Conservation (phyloP, 768 basidiomycete genomes). For the Lactarius hatsudake region DNA sequence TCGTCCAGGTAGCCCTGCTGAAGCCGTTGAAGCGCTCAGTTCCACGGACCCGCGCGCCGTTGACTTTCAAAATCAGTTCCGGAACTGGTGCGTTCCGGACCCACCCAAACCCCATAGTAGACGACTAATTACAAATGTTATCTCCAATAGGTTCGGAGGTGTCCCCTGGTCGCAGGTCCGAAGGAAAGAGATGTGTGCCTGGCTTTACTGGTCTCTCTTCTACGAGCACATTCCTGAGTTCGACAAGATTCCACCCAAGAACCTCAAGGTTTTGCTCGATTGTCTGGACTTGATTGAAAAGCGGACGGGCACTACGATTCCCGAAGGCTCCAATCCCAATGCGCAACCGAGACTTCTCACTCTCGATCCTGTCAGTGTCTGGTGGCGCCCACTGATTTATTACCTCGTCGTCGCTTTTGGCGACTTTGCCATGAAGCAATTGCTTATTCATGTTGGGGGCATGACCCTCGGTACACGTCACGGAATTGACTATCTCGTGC, state of each 20-base stretch:
- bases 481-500: constrained; percentile 79
- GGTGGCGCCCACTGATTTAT: constrained; percentile 64
- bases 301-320: constrained; percentile 63
- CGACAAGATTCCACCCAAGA: constrained; percentile 45
- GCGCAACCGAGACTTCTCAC: constrained; percentile 65
- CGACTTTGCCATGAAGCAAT: constrained; percentile 48
- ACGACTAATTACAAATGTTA: not conserved
- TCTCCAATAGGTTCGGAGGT: constrained; percentile 62
- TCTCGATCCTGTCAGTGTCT: constrained; percentile 70
- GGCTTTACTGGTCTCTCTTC: constrained; percentile 85
- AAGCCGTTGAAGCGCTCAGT: constrained; percentile 55
- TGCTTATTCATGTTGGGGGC: constrained; percentile 43
- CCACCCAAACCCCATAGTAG: not conserved
- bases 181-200: constrained; percentile 58
- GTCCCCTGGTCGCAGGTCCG: constrained; percentile 72
- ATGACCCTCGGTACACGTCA: constrained; percentile 49
- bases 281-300: constrained; percentile 64
- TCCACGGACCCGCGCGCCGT: constrained; percentile 65
- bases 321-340: constrained; percentile 54
- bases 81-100: constrained; percentile 45
- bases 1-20: constrained; percentile 60
- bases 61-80: constrained; percentile 65
- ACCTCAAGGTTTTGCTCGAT: constrained; percentile 52
- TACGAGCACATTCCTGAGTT: constrained; percentile 57
- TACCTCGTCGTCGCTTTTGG: constrained; percentile 51